Base-by-base conservation (phyloP, 129 eudicot species). In the Flaveria trinervia region DNA sequence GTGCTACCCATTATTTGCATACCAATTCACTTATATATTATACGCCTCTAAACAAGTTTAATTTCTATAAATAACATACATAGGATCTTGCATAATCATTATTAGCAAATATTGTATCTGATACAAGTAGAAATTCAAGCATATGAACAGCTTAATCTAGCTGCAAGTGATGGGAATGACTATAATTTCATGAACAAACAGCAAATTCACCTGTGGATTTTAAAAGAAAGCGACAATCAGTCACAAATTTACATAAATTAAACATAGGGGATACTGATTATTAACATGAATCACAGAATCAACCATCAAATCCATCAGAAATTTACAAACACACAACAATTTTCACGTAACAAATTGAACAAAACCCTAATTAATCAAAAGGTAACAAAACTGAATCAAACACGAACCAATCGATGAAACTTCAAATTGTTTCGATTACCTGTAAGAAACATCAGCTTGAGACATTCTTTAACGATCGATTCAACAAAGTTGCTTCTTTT, bases 391-490 rank as follows among this genome's bases (percentile, higher is more conserved):
- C 49, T 8, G 11, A 45, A 45, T 45, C 49, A 45, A 45, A 45
- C 49, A 45, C 9, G 13, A 33, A 33, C 39, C 39, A 33, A 5
- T 33, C 39, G 7, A 33, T 33, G 39, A 33, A 33, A 33, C 39
- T 33, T 45, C 49, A 45, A 45, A 45, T 45, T 11, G 49, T 8
- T 45, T 45, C 12, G 49, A 45, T 45, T 45, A 45, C 49, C 49
- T 45, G 49, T 45, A 45, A 9, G 49, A 45, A 45, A 43, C 84
- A 65, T 84, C 83, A 54, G 84, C 69, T 60, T 84, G 88, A 78
- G 91, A 81, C 91, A 87, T 87, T 70, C 33, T 43, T 72, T 41
- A 50, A 54, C 17, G 36, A 15, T 55, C 49, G 51, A 17, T n/a
- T n/a, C 51, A 55, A 54, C 52, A 72, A 54, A 33, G 77, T 43